These are phyloP conservation scores for Pyricularia sp. DNA, from an alignment of 2,329 filamentous ascomycete genomes.

Conservation along the genomic window DNA sequence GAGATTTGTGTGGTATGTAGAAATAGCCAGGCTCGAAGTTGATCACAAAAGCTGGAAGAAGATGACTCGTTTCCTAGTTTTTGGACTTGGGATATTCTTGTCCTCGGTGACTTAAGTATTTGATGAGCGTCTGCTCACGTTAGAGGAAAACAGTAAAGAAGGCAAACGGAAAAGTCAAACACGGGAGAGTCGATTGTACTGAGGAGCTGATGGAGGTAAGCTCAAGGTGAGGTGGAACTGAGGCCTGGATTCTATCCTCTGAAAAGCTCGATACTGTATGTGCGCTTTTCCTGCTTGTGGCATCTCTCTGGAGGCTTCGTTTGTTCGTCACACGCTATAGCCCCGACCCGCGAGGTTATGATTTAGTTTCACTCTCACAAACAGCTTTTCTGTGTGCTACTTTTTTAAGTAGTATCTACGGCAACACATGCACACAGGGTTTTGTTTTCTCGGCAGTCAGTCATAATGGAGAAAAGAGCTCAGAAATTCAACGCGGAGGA, in stretches of 20 bases:
- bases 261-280: background rate
- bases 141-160: background rate
- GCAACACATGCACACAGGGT: background rate
- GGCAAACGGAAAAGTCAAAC: background rate
- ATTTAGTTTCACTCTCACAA: background rate
- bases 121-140: background rate
- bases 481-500: background rate
- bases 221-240: background rate
- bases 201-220: background rate
- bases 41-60: background rate
- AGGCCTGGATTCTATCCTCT: background rate
- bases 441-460: background rate
- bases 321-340: background rate
- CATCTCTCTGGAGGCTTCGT: background rate
- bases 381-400: background rate
- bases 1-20: background rate
- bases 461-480: background rate
- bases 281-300: background rate
- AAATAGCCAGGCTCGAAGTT: background rate
- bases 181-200: background rate
- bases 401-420: background rate
- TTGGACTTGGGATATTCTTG: background rate
- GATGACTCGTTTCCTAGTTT: background rate
- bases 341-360: background rate
- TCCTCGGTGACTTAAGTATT: background rate